Evolutionary conservation across 2,329 filamentous ascomycete genomes (phyloP), one percentile per base, ranked within the genome.

Genomic region (Calonectria hawksworthii): DNA sequence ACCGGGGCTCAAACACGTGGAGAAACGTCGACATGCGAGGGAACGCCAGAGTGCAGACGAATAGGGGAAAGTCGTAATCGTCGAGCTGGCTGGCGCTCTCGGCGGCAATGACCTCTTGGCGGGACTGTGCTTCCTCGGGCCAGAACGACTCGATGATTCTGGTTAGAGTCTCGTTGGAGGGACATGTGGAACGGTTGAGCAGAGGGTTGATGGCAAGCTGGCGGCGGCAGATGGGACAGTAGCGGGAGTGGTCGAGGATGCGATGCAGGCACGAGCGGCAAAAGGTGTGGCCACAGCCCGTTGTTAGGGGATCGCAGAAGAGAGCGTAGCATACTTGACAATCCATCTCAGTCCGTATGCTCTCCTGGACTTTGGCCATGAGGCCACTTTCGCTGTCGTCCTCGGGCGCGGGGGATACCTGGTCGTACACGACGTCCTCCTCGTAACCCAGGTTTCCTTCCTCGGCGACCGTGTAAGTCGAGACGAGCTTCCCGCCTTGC

Each of bases 1-100:
- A 98, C 9, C 94, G 91, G n/a, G 95, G 94, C 83, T 98, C 96
- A 82, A 98, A 98, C n/a, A 98, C 91, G 80, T 98, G 94, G 4
- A 98, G 87, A 78, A 97, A 97, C 0, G 95, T 96, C 0, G 94
- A 95, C 91, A 96, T 95, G 2, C 90, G 88, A 1, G 96, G 96
- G 79, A 97, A 96, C 0, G 95, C 91, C 11, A 98, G 85, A 0
- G 95, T 95, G 84, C 94, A 97, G 38, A 98, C 90, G 79, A 98
- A 98, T 0, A 98, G 87, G 0, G 95, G 91, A 5, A 93, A 90
- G 44, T 92, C 90, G 23, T 92, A 87, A 13, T 92, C 91, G 5
- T 90, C 89, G 59, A 89, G 84, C 1, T 88, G 88, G 13, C 88
- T 86, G 36, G 89, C 87, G 69, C 93, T 90, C 77, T 95, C 93